Base-by-base conservation (phyloP, 441 rosid species). In the Erysimum cheiri region DNA sequence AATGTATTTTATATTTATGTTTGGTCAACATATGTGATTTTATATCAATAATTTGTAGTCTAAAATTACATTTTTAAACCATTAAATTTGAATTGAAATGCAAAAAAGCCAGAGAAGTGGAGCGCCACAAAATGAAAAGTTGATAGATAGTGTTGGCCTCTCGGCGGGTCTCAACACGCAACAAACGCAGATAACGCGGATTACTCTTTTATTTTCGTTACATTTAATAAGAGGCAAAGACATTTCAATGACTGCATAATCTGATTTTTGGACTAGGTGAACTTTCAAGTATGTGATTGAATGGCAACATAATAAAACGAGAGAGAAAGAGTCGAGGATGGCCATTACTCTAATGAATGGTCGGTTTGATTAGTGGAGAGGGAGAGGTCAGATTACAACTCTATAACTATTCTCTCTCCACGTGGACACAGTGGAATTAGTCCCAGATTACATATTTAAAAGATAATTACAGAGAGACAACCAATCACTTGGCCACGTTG, bases 401-500 rank as follows among this genome's bases (percentile, higher is more conserved):
- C 50, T 31, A 11, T 55, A 35, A 55, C 64, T 55, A 22, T 22
- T 39, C 32, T 64, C 63, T 48, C 64, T 12, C 72, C 78, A 67
- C 78, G 57, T 74, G 77, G 77, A 32, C 72, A 65, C 56, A 31
- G 12, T 39, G 46, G 78, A 73, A 67, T 67, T 59, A 67, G 72
- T 46, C 69, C 44, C 26, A 28, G 62, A 55, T 74, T 60, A 67
- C 69, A 63, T 74, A 68, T 31, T 60, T 55, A 67, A 60, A 4
- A 8, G 32, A 8, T 44, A 35, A 62, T 52, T 53, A 67, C 74
- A 61, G 70, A 69, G 2, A 53, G 77, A 74, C 73, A 74, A 67
- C 69, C 43, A 67, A 74, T 74, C 65, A 55, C 74, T 74, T 68
- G 64, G 59, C 78, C 74, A 74, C 78, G 78, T 60, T 69, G 28